These are phyloP conservation scores for Dillenia turbinata DNA, from an alignment of 164 flowering plant genomes.

Conservation along the genomic window DNA sequence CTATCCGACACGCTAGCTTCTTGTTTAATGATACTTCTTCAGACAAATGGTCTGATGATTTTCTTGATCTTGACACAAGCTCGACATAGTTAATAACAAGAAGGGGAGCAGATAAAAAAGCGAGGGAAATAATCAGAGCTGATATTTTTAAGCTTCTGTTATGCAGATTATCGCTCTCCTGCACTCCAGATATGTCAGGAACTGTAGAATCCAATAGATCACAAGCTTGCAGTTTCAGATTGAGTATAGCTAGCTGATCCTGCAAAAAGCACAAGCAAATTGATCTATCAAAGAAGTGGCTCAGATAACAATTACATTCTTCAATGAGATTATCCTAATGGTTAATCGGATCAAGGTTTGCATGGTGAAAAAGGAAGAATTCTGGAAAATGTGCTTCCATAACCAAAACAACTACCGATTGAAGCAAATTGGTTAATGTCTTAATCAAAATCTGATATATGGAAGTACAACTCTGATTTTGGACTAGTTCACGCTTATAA, in stretches of 20 bases:
- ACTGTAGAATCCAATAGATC: constrained; percentile 23
- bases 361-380: no score
- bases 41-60: constrained; percentile 33
- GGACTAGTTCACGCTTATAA: no score
- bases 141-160: constrained; percentile 40
- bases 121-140: constrained; percentile 44
- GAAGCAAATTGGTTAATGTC: background rate
- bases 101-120: constrained; percentile 38
- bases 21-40: constrained; percentile 62
- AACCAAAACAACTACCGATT: background rate
- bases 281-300: constrained; percentile 1
- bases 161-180: constrained; percentile 20
- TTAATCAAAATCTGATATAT: background rate
- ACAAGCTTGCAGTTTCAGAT: constrained; percentile 35
- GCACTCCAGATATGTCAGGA: constrained; percentile 8
- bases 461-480: no score
- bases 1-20: constrained; percentile 61
- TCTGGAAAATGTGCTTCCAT: no score
- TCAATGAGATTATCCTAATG: background rate
- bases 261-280: constrained; percentile 18
- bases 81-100: constrained; percentile 53
- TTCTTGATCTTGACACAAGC: constrained; percentile 43
- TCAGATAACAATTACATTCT: background rate
- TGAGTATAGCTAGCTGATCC: constrained; percentile 42
- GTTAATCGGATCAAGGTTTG: background rate